A percentile compares a stretch with the other conserved stretches of the same genome.
phyloP scores from a whole-genome alignment of 805 yeast species.

The Saturnispora serradocipensis region DNA sequence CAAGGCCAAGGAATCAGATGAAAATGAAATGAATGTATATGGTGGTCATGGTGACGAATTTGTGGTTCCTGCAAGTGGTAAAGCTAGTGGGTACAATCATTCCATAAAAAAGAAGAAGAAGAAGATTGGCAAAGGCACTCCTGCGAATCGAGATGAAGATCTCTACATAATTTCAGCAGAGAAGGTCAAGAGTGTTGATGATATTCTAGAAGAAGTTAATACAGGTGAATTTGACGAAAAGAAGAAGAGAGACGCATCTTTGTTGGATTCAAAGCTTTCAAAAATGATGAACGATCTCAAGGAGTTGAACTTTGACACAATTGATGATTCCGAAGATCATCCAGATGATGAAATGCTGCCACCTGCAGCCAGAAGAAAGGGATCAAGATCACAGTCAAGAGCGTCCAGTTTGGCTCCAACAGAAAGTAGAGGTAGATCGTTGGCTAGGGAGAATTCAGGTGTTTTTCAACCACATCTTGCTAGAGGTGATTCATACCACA shows the following conservation, averaged over 20 bases:
- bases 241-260: background rate
- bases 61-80: conserved; percentile 30
- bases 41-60: conserved; percentile 27
- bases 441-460: conserved; percentile 24
- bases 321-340: conserved; percentile 31
- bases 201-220: conserved; percentile 27
- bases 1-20: conserved; percentile 5
- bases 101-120: conserved; percentile 4
- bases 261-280: conserved; percentile 6
- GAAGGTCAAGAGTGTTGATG: conserved; percentile 22
- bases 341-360: conserved; percentile 31
- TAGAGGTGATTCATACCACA: conserved; percentile 68
- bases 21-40: conserved; percentile 15
- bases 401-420: conserved; percentile 13
- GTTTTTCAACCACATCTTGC: conserved; percentile 53
- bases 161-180: conserved; percentile 19
- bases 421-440: conserved; percentile 19
- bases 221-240: conserved; percentile 20
- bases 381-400: conserved; percentile 24
- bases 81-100: conserved; percentile 9
- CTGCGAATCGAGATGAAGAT: conserved; percentile 3
- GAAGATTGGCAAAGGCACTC: background rate
- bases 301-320: conserved; percentile 11
- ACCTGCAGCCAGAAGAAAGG: conserved; percentile 39
- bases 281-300: conserved; percentile 2